Conservation (phyloP, 2,329 filamentous ascomycete genomes). For the Colletotrichum cereale region DNA sequence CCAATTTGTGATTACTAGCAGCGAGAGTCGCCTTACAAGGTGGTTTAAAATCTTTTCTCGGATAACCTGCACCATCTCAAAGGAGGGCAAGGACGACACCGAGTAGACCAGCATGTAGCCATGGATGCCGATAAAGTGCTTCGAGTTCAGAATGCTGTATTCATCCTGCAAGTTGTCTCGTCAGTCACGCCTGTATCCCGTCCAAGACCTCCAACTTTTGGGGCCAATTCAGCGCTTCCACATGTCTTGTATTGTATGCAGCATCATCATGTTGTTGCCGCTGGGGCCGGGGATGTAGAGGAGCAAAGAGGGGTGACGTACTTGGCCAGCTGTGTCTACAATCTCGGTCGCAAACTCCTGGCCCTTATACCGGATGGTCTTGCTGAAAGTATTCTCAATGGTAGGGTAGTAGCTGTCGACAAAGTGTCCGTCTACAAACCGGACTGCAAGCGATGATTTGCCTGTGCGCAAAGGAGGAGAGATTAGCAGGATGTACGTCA, state of each 20-base stretch:
- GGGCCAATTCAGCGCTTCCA: not conserved
- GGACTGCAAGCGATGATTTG: constrained; percentile 97
- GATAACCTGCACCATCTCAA: constrained; percentile 97
- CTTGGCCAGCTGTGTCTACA: constrained; percentile 96
- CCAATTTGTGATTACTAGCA: not conserved
- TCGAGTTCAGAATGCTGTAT: constrained; percentile 97
- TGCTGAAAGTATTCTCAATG: constrained; percentile 98
- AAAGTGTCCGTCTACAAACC: constrained; percentile 97
- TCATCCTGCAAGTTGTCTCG: constrained; percentile 75
- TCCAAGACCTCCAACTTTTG: too few relatives aligned
- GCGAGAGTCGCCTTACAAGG: constrained; percentile 69
- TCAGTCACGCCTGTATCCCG: constrained; percentile 28
- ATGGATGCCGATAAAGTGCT: constrained; percentile 99
- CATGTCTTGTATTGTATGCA: not conserved
- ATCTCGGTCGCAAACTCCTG: constrained; percentile 97
- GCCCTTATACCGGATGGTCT: constrained; percentile 91
- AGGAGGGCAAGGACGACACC: constrained; percentile 92
- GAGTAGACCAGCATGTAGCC: constrained; percentile 99
- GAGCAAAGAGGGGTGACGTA: constrained; percentile 53
- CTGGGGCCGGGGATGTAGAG: not conserved
- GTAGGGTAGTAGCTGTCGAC: constrained; percentile 99
- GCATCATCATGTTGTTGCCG: not conserved
- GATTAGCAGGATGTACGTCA: constrained; percentile 20
- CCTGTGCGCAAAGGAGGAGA: constrained; percentile 64
- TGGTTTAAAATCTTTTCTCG: constrained; percentile 98